These are phyloP conservation scores for Geotrichum citri-aurantii DNA, from an alignment of 1,139 yeast genomes.

Conservation along the genomic window DNA sequence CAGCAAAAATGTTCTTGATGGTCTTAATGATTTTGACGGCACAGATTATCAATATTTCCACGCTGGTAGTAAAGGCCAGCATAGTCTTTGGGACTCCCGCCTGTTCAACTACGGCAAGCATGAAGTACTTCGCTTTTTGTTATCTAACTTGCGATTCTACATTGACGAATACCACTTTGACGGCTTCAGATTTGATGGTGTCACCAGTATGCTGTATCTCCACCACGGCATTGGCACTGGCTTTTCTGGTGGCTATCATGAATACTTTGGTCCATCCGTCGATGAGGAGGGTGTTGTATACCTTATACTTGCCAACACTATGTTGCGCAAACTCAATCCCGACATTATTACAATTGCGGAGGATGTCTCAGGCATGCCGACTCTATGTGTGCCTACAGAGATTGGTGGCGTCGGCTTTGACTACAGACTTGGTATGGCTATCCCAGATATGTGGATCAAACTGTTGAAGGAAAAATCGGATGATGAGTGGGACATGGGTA, in stretches of 20 bases:
- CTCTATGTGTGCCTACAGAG: slow-evolving; percentile 67
- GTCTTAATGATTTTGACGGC: slow-evolving; percentile 89
- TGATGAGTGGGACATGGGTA: slow-evolving; percentile 88
- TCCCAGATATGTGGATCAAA: slow-evolving; percentile 99
- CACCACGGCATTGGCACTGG: slow-evolving; percentile 91
- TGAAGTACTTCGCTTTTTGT: slow-evolving; percentile 80
- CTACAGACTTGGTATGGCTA: slow-evolving; percentile 91
- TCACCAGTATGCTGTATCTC: slow-evolving; percentile 82
- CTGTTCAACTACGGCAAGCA: slow-evolving; percentile 85
- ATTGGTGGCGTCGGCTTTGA: slow-evolving; percentile 91
- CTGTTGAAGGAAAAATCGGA: slow-evolving; percentile 74
- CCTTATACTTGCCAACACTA: slow-evolving; percentile 78
- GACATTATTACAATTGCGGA: slow-evolving; percentile 81
- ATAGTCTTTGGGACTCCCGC: slow-evolving; percentile 92
- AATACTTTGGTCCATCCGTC: slow-evolving; percentile 75
- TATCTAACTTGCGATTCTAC: slow-evolving; percentile 82
- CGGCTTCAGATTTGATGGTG: slow-evolving; percentile 96
- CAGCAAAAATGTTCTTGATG: slow-evolving; percentile 89
- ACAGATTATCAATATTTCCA: slow-evolving; percentile 95
- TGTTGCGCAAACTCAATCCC: slow-evolving; percentile 53
- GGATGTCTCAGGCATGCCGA: slow-evolving; percentile 97
- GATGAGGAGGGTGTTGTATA: slow-evolving; percentile 85
- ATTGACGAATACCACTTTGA: slow-evolving; percentile 82
- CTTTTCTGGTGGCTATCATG: slow-evolving; percentile 89
- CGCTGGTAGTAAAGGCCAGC: slow-evolving; percentile 76